phyloP scores from a whole-genome alignment of 2,329 filamentous ascomycete species.

The Emericellopsis atlantica region DNA sequence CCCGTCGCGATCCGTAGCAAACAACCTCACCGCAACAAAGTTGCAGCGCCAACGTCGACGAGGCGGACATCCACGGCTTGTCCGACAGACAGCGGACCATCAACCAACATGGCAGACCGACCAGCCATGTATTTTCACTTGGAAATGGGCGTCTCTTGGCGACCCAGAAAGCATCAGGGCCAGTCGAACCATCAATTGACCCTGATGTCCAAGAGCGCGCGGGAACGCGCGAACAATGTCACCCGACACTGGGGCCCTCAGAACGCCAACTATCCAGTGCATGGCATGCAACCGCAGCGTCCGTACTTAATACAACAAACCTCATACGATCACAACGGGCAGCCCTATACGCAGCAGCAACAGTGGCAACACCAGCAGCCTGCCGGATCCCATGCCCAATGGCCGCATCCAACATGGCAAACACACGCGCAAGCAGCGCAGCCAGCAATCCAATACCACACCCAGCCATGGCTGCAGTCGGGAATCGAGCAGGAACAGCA shows the following conservation, averaged over 20 bases:
- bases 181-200: constrained; percentile 28
- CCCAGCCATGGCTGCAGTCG: not conserved
- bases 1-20: too few relatives aligned
- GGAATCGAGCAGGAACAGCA: too few relatives aligned
- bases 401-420: not conserved
- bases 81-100: not conserved
- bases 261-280: constrained; percentile 25
- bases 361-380: not conserved
- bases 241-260: constrained; percentile 30
- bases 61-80: too few relatives aligned
- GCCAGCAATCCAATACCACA: not conserved
- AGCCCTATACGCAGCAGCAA: not conserved
- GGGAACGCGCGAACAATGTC: constrained; percentile 26
- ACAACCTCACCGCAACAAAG: too few relatives aligned
- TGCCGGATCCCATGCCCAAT: not conserved
- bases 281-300: constrained; percentile 9
- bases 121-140: constrained; percentile 32
- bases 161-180: constrained; percentile 18
- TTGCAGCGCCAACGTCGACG: too few relatives aligned
- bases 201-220: constrained; percentile 32
- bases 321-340: not conserved
- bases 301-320: constrained; percentile 6
- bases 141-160: constrained; percentile 39
- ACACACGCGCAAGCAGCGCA: not conserved
- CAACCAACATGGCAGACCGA: constrained; percentile 12